These are phyloP conservation scores for Termitomyces sp. DNA, from an alignment of 768 basidiomycete genomes.

Conservation along the genomic window DNA sequence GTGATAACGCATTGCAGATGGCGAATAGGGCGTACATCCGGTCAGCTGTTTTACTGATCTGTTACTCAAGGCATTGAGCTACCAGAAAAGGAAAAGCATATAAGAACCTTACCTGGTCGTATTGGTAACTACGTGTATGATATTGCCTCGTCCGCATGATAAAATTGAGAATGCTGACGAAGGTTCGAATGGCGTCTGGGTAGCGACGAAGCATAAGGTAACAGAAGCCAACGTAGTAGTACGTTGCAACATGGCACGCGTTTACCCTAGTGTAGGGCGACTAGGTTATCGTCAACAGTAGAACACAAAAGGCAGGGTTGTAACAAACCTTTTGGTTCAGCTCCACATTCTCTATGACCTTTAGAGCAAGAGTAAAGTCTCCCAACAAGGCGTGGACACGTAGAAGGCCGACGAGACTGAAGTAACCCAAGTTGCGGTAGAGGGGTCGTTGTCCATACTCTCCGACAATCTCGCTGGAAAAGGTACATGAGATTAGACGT, in stretches of 20 bases:
- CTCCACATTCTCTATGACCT: constrained; percentile 92
- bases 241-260: constrained; percentile 92
- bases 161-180: constrained; percentile 91
- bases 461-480: constrained; percentile 69
- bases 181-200: constrained; percentile 91
- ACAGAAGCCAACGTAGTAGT: constrained; percentile 96
- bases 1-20: constrained; percentile 88
- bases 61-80: constrained; percentile 19
- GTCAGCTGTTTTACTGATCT: constrained; percentile 96
- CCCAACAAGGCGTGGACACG: constrained; percentile 95
- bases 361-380: constrained; percentile 91
- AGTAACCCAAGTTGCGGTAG: constrained; percentile 95
- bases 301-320: neutral
- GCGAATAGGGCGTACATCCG: constrained; percentile 97
- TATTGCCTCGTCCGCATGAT: constrained; percentile 95
- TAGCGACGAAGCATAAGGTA: constrained; percentile 94
- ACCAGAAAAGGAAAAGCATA: neutral
- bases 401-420: constrained; percentile 91
- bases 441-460: constrained; percentile 89
- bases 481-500: neutral
- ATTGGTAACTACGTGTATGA: constrained; percentile 94
- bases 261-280: constrained; percentile 89
- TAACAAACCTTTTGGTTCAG: constrained; percentile 72
- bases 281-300: constrained; percentile 25
- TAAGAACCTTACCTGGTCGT: constrained; percentile 64